phyloP scores from a whole-genome alignment of 345 rosid species.

The Lenwebbia sp. region DNA sequence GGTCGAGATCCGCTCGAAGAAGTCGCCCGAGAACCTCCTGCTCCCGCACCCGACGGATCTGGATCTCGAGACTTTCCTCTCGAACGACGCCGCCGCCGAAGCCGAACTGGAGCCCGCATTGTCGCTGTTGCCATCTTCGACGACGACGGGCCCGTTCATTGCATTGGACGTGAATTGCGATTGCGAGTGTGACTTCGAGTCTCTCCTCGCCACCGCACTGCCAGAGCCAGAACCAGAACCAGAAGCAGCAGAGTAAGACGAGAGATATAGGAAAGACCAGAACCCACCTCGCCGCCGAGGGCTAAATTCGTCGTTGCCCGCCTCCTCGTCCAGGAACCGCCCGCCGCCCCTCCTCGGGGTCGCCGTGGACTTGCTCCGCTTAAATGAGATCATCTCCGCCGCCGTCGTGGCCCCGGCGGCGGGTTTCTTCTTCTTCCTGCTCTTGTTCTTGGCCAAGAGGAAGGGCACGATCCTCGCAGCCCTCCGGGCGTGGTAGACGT shows the following conservation, averaged over 20 bases:
- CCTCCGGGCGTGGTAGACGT: neutral
- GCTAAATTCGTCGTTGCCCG: slow-evolving; percentile 20
- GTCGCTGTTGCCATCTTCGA: neutral
- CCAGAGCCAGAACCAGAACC: neutral
- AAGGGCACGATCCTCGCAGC: slow-evolving; percentile 29
- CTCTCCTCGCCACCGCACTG: neutral
- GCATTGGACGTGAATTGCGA: neutral
- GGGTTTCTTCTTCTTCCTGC: slow-evolving; percentile 19
- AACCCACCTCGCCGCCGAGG: slow-evolving; percentile 24
- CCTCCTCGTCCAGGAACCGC: slow-evolving; percentile 26
- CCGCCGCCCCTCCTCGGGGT: slow-evolving; percentile 25
- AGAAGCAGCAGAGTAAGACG: slow-evolving; percentile 22
- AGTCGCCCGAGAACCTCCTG: slow-evolving; percentile 95
- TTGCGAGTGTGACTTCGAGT: neutral
- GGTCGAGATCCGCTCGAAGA: slow-evolving; percentile 90
- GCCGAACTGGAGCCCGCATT: neutral
- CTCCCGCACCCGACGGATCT: slow-evolving; percentile 99
- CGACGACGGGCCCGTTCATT: neutral
- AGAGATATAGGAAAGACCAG: slow-evolving; percentile 78
- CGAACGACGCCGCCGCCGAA: slow-evolving; percentile 14
- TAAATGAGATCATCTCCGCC: slow-evolving; percentile 31
- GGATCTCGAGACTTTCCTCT: slow-evolving; percentile 93
- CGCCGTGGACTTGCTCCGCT: slow-evolving; percentile 74
- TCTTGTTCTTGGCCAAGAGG: slow-evolving; percentile 68
- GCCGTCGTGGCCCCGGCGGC: slow-evolving; percentile 27